Evolutionary conservation across 331 rosid species (phyloP), one percentile per base, ranked within the genome.

Genomic region (Erythrophleum ivorense): DNA sequence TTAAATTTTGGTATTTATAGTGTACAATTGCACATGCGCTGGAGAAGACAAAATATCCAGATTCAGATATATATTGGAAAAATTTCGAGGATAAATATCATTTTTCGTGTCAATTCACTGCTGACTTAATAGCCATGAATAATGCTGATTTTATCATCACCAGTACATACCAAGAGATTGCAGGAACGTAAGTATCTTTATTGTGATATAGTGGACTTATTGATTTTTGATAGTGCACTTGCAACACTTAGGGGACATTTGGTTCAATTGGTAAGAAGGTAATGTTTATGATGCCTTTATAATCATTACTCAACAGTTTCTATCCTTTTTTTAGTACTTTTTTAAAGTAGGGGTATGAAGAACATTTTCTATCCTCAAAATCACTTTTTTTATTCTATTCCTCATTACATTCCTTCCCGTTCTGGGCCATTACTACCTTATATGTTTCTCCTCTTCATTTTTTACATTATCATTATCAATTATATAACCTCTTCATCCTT

Each of bases 31-130:
- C 88, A 12, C 90, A 87, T 82, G 90, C 90, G 16, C 59, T 87
- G 73, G 90, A 87, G 86, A 84, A 82, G 53, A 87, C 90, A 78
- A 87, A 87, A 78, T 87, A 84, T 80, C 90, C 88, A 65, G 86
- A 84, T 76, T 84, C 90, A 4, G 86, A 73, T 78, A 78, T 83
- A n/a, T 83, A 78, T 46, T 83, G 86, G 86, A 78, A 78, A 46
- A 83, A 83, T 24, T 83, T 83, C 5, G 83, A 83, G 69, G 86
- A 65, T 3, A 63, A 78, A 46, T 83, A 87, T 57, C 90, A 87
- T 68, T 87, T 87, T 75, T 84, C 86, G 82, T 87, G 88, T 66
- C 90, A 87, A 77, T 87, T 87, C 83, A 87, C 88, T 1, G 90
- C 90, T 41, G 90, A 87, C 57, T 75, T 87, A 19, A 65, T 87